These are phyloP conservation scores for Gentiana macrophylla DNA, from an alignment of 257 asterid genomes.

Conservation along the genomic window DNA sequence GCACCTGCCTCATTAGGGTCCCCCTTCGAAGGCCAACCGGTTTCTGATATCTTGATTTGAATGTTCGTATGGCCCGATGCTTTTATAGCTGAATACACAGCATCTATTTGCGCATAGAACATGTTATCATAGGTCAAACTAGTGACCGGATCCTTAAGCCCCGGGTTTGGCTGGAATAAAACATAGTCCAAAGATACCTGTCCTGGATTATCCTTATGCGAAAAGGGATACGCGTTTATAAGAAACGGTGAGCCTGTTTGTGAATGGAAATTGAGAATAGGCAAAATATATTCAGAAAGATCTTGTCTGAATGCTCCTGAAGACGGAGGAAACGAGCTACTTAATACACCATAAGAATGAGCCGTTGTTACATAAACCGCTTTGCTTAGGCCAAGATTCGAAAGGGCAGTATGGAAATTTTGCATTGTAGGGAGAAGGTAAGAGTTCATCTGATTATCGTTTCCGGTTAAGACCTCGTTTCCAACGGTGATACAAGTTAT, in stretches of 20 bases:
- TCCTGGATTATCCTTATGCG: slow-evolving; percentile 55
- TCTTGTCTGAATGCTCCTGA: slow-evolving; percentile 52
- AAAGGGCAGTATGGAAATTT: slow-evolving; percentile 32
- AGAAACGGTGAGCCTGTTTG: slow-evolving; percentile 56
- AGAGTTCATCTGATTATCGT: slow-evolving; percentile 29
- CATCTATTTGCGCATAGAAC: slow-evolving; percentile 86
- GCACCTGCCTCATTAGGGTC: slow-evolving; percentile 71
- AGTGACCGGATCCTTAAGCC: slow-evolving; percentile 46
- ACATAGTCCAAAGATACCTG: slow-evolving; percentile 48
- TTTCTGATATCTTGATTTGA: slow-evolving; percentile 62
- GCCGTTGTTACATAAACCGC: slow-evolving; percentile 62
- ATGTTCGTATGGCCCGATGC: slow-evolving; percentile 48
- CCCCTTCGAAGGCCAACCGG: slow-evolving; percentile 97
- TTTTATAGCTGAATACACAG: slow-evolving; percentile 58
- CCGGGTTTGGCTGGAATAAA: slow-evolving; percentile 68
- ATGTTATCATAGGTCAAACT: slow-evolving; percentile 72
- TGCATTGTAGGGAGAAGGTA: slow-evolving; percentile 77
- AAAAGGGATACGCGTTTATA: slow-evolving; percentile 84
- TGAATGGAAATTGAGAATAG: slow-evolving; percentile 47
- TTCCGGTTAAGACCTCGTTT: slow-evolving; percentile 63
- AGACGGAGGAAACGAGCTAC: slow-evolving; percentile 71
- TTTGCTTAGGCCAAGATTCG: slow-evolving; percentile 35
- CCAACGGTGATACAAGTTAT: slow-evolving; percentile 74
- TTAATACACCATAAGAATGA: slow-evolving; percentile 41
- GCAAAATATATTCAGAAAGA: slow-evolving; percentile 28